Percentiles rank a stretch among this genome's conserved stretches.
phyloP scores from a whole-genome alignment of 148 eudicot genomes.

The Rhododendron griersonianum region DNA sequence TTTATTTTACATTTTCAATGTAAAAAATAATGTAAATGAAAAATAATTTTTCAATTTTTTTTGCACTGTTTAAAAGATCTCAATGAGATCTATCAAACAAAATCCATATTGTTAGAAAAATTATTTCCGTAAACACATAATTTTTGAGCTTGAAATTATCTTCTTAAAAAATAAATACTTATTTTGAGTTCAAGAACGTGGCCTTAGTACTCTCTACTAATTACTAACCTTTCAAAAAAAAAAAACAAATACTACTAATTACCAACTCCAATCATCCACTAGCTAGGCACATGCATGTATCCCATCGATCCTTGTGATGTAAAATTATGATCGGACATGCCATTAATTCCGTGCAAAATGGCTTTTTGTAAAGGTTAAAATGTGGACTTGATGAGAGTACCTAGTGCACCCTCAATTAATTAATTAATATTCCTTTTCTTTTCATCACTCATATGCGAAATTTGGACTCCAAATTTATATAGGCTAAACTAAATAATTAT shows the following conservation, averaged over 20 bases:
- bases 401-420: neutral
- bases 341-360: neutral
- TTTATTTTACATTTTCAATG: no score
- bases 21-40: no score
- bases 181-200: no score
- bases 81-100: no score
- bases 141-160: no score
- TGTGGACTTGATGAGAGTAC: neutral
- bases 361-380: constrained; percentile 2
- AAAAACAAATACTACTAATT: no score
- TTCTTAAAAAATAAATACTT: no score
- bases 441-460: neutral
- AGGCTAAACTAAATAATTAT: neutral
- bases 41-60: no score
- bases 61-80: no score
- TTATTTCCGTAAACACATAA: no score
- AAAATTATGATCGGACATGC: neutral
- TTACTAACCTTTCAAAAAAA: neutral
- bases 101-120: no score
- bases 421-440: neutral
- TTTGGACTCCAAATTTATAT: neutral
- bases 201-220: neutral
- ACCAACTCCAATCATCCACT: neutral
- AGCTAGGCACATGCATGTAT: neutral
- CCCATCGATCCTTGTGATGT: neutral